Percentiles rank a stretch among this genome's conserved stretches.
These are phyloP conservation scores for Allomyces javanicus DNA, from an alignment of 192 early-diverging fungal genomes.

Conservation along the genomic window DNA sequence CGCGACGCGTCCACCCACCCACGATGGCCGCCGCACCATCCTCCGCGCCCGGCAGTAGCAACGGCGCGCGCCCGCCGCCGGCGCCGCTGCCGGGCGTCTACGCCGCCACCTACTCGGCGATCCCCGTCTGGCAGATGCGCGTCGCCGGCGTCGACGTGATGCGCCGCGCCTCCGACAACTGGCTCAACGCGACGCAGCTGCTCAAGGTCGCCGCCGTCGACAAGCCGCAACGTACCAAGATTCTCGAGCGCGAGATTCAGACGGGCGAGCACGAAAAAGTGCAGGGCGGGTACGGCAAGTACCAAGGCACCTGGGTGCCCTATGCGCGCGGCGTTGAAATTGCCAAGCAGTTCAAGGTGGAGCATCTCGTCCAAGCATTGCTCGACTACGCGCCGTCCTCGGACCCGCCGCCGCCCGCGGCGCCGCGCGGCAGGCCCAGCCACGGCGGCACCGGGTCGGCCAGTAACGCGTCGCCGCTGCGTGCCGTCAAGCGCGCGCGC, in stretches of 20 bases:
- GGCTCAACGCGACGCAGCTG: slow-evolving; percentile 93
- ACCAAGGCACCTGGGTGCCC: slow-evolving; percentile 90
- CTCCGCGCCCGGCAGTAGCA: neutral
- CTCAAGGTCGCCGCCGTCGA: slow-evolving; percentile 91
- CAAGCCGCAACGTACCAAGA: slow-evolving; percentile 76
- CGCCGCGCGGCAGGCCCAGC: neutral
- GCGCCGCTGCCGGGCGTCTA: neutral
- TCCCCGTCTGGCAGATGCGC: neutral
- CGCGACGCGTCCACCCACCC: too few species aligned
- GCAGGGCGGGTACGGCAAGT: slow-evolving; percentile 96
- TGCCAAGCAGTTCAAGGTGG: slow-evolving; percentile 41
- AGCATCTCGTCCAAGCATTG: neutral
- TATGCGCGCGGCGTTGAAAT: slow-evolving; percentile 57
- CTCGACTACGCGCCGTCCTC: neutral
- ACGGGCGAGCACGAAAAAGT: slow-evolving; percentile 82
- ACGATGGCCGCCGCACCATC: neutral
- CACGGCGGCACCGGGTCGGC: neutral
- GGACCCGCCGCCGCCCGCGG: neutral
- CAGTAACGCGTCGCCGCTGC: too few species aligned
- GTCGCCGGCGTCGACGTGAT: neutral
- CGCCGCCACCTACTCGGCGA: neutral
- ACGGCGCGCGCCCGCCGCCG: neutral
- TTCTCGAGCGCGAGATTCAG: slow-evolving; percentile 81
- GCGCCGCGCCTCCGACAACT: slow-evolving; percentile 37
- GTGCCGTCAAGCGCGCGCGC: neutral